Conservation (phyloP, 305 asterid species). For the Plantago lanceolata region DNA sequence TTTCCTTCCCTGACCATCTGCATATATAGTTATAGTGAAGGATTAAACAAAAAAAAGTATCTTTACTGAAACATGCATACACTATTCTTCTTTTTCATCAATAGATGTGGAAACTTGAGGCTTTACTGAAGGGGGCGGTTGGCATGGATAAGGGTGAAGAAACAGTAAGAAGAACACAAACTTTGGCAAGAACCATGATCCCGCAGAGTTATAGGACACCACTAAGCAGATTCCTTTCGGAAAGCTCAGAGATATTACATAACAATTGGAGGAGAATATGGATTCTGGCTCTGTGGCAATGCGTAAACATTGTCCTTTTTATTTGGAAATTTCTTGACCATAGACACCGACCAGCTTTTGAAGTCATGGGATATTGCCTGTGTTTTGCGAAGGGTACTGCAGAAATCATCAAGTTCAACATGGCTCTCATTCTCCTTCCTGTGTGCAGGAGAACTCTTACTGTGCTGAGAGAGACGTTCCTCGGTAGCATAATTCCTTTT, state of each 20-base stretch:
- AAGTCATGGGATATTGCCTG: conserved; percentile 73
- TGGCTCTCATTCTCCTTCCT: conserved; percentile 88
- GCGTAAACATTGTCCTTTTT: conserved; percentile 50
- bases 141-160: conserved; percentile 35
- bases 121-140: conserved; percentile 62
- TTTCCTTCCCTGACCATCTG: background rate
- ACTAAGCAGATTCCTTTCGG: conserved; percentile 51
- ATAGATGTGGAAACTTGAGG: conserved; percentile 93
- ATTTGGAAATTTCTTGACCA: conserved; percentile 51
- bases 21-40: too few relatives aligned
- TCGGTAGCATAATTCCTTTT: conserved; percentile 58
- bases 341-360: conserved; percentile 38
- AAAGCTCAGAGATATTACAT: conserved; percentile 37
- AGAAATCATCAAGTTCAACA: conserved; percentile 76
- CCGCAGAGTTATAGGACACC: conserved; percentile 69
- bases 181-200: conserved; percentile 79
- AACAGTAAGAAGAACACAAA: conserved; percentile 26
- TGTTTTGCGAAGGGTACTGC: conserved; percentile 85
- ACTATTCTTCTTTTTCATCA: background rate
- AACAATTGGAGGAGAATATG: conserved; percentile 75
- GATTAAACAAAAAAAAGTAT: background rate
- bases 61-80: background rate
- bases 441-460: conserved; percentile 82
- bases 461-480: conserved; percentile 57
- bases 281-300: conserved; percentile 50